These are phyloP conservation scores for Teratosphaeria destructans DNA, from an alignment of 2,329 filamentous ascomycete species.

Conservation along the genomic window DNA sequence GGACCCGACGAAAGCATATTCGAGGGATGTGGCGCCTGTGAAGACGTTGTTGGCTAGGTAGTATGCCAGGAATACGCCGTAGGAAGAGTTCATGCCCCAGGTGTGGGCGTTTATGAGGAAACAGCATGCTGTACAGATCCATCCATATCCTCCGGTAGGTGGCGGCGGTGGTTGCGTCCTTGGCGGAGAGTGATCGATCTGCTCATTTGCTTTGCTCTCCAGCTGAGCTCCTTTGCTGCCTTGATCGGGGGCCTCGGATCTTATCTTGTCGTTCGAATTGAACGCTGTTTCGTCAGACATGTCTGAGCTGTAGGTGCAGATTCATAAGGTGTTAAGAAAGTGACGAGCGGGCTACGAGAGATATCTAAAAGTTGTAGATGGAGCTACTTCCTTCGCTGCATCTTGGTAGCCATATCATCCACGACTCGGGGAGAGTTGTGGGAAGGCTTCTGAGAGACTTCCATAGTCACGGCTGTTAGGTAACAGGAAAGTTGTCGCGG, in stretches of 20 bases:
- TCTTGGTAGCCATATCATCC: not conserved
- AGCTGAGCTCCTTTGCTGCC: not conserved
- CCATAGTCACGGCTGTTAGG: not conserved
- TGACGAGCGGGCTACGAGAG: not conserved
- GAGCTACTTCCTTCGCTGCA: not conserved
- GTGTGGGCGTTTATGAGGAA: conserved; percentile 38
- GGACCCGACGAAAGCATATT: conserved; percentile 70
- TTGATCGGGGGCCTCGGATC: not conserved
- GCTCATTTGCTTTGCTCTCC: not conserved
- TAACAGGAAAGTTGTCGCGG: not conserved
- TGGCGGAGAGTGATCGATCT: not conserved
- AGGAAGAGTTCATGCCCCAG: conserved; percentile 38
- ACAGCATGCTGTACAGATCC: conserved; percentile 41
- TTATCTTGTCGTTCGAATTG: not conserved
- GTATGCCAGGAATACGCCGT: conserved; percentile 65
- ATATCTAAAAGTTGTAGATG: not conserved
- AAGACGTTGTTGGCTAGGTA: conserved; percentile 59
- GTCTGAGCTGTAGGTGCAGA: not conserved
- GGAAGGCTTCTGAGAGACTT: not conserved
- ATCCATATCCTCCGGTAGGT: conserved; percentile 47
- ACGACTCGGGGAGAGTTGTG: not conserved
- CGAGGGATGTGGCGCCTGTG: conserved; percentile 51
- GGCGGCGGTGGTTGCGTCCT: conserved; percentile 3
- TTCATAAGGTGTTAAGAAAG: not conserved
- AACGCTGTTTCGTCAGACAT: not conserved